Base-by-base conservation (phyloP, 2,329 filamentous ascomycete genomes). In the Ophiostoma quercus region DNA sequence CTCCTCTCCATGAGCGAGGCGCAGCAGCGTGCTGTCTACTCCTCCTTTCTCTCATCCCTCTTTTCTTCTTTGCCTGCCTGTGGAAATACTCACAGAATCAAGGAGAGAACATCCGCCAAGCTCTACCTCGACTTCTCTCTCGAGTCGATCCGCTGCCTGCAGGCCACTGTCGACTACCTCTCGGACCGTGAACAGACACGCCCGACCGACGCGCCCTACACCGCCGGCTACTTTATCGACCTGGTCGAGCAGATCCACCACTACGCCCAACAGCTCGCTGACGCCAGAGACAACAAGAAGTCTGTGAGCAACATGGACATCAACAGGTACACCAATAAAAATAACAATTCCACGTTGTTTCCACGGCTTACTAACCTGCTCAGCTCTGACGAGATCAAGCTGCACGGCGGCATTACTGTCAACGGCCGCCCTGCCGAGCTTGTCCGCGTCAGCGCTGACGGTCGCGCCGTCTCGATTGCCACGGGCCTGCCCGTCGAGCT, bases 171-270 rank as follows among this genome's bases (percentile, higher is more conserved):
- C 79, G 89, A 92, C 80, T 90, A 90, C 80, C 85, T 97, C 74
- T 90, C 87, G 83, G 92, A 96, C 78, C 88, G 88, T 78, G 94
- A 98, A 79, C 92, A 94, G 82, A 89, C 90, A 74, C 88, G 92
- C 78, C 90, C 92, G 71, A 84, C 87, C 80, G 94, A 98, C 80
- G 89, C 91, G 76, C 92, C 93, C 74, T 98, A 97, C 84, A 95
- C 90, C 85, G 92, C 91, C 85, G 92, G 92, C 78, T 98, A 98
- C 82, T 97, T 97, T 79, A 90, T 97, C 82, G 94, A 98, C 82
- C 88, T 98, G 72, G 90, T 96, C 79, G 92, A 96, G 79, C 94
- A 97, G 86, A 93, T 97, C 76, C 88, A 89, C 78, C 87, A 92
- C 78, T 96, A 97, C 87, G 94, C 92, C 72, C 87, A 89, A 76